Base-by-base conservation (phyloP, 2,329 filamentous ascomycete species). In the Diaporthe eres region DNA sequence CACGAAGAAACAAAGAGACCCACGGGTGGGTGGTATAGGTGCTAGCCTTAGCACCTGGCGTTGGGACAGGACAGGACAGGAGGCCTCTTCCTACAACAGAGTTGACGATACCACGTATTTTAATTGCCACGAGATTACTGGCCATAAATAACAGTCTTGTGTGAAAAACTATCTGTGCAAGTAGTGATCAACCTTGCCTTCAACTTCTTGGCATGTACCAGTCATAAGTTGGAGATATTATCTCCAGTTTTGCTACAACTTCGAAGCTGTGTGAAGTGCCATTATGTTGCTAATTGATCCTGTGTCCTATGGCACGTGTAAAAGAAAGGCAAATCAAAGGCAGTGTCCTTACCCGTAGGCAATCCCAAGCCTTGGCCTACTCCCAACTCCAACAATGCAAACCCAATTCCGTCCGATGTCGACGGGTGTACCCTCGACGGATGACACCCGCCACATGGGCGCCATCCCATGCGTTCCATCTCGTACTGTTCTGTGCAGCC, bases 51-150 rank as follows among this genome's bases (percentile, higher is more conserved):
- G 63, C 31, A 51, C 47, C 31, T 12, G 63, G 65, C 65, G 47
- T 51, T 68, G 34, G 34, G 19, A 51, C 5, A 19, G n/a, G n/a
- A n/a, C n/a, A 25, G 7, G 19, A 53, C 6, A 22, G 8, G n/a
- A 22, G 1, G 19, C 31, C 44, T 51, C 31, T 70, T 55, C 65
- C 65, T 70, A n/a, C 13, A 15, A 28, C 31, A 53, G 49, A 53
- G 42, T 55, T 42, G 31, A 70, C 22, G 65, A 70, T 70, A 70
- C 49, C 17, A 55, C 22, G 65, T 39, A 13, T 70, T 68, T 70
- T 70, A 42, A 55, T 70, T 42, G 49, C 65, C 34, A 39, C n/a
- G 31, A 22, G 1, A 61, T 61, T 0, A 28, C 31, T 70, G 49
- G 47, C 34, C 12, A 12, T 22, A 4, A 42, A 70, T 55, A n/a